Evolutionary conservation across 352 stramenopile species (phyloP).

Genomic region (Phytophthora capsici): DNA sequence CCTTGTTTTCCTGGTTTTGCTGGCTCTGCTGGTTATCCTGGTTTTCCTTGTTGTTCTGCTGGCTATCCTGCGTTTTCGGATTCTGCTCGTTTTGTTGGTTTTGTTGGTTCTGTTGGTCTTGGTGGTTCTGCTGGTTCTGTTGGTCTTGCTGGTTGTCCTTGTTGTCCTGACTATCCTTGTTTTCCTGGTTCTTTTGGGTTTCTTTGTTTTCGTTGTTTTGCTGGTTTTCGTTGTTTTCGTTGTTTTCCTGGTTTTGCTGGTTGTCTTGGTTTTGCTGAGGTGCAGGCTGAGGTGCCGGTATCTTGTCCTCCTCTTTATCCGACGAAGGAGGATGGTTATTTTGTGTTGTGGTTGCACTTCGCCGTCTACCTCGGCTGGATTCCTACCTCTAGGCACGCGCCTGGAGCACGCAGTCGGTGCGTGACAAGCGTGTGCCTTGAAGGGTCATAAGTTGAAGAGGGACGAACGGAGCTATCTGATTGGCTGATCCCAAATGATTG

Average conservation of each 20-base stretch:
- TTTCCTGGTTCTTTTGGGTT: not conserved
- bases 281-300: no score
- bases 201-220: not conserved
- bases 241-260: not conserved
- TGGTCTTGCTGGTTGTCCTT: not conserved
- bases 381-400: no score
- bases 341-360: no score
- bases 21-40: no score
- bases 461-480: no score
- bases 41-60: not conserved
- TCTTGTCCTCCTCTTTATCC: not conserved
- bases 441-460: no score
- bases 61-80: not conserved
- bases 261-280: not conserved
- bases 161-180: not conserved
- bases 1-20: no score
- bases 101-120: not conserved
- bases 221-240: not conserved
- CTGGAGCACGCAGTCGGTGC: no score
- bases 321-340: no score
- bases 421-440: no score
- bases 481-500: no score
- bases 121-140: not conserved
- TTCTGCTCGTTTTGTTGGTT: not conserved
- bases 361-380: no score